Conservation (phyloP, 1,139 yeast genomes). For the Yamadazyma atlantica region DNA sequence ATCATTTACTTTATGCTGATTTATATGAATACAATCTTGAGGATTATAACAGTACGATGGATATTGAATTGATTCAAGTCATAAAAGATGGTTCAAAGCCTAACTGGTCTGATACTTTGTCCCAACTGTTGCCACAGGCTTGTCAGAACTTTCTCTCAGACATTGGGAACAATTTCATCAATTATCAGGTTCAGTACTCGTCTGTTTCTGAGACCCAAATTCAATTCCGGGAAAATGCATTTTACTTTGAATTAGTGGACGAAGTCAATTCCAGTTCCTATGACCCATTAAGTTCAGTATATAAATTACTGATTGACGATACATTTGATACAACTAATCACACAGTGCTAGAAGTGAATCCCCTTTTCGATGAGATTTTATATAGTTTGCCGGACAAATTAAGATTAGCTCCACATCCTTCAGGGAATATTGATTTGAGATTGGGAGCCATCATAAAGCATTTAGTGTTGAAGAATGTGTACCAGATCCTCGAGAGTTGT, state of each 20-base stretch:
- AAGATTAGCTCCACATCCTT: slow-evolving; percentile 5
- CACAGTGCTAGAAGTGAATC: not conserved
- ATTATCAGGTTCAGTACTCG: slow-evolving; percentile 4
- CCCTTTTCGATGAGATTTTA: slow-evolving; percentile 5
- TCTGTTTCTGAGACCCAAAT: not conserved
- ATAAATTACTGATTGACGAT: not conserved
- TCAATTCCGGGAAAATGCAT: slow-evolving; percentile 1
- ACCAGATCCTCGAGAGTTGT: not conserved
- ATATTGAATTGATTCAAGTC: slow-evolving; percentile 1
- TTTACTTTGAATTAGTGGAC: slow-evolving; percentile 2
- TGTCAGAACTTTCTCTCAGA: slow-evolving; percentile 2
- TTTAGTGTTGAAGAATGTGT: slow-evolving; percentile 2
- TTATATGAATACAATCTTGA: slow-evolving; percentile 3
- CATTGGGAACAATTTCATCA: slow-evolving; percentile 4
- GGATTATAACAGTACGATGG: not conserved
- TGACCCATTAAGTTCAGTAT: not conserved
- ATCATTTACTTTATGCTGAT: slow-evolving; percentile 25
- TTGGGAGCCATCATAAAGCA: slow-evolving; percentile 8
- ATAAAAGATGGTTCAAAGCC: not conserved
- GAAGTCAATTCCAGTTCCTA: not conserved
- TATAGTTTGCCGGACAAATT: slow-evolving; percentile 1
- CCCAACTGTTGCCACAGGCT: not conserved
- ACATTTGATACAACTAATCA: not conserved
- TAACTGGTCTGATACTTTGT: not conserved
- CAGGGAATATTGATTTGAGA: slow-evolving; percentile 6